Conservation (phyloP, 176 grass and related monocot genomes). For the Musa beccarii region DNA sequence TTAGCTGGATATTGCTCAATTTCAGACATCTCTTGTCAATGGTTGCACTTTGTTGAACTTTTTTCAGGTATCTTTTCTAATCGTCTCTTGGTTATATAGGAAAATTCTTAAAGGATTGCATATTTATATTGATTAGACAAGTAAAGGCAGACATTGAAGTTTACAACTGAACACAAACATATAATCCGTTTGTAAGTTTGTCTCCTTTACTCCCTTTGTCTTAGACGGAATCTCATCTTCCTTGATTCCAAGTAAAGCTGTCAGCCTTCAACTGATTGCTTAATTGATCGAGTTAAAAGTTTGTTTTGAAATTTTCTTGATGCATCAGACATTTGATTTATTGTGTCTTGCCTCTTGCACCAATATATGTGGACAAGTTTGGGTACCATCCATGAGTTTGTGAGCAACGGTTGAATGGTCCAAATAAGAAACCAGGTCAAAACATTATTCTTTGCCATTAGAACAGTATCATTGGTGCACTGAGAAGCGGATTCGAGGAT, state of each 20-base stretch:
- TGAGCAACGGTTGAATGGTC: too few species aligned
- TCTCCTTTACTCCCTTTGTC: too few species aligned
- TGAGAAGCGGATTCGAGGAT: too few species aligned
- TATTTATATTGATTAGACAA: neutral
- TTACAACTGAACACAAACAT: neutral
- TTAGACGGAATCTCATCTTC: neutral
- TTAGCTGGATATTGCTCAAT: constrained; percentile 13
- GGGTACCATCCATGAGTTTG: too few species aligned
- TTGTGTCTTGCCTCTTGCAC: neutral
- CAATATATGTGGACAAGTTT: too few species aligned
- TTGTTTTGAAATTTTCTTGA: neutral
- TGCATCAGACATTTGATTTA: neutral
- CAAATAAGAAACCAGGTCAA: too few species aligned
- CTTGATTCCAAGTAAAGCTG: neutral
- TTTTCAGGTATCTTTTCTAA: neutral
- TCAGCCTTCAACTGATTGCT: neutral
- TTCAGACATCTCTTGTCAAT: neutral
- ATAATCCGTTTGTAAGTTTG: neutral
- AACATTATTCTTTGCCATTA: too few species aligned
- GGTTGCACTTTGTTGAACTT: neutral
- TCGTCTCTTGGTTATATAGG: neutral
- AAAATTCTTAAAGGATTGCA: neutral
- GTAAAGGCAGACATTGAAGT: neutral
- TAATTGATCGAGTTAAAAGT: neutral
- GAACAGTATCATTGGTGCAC: too few species aligned